Base-by-base conservation (phyloP, 1,284 basidiomycete species). In the Neolentinus lepideus region DNA sequence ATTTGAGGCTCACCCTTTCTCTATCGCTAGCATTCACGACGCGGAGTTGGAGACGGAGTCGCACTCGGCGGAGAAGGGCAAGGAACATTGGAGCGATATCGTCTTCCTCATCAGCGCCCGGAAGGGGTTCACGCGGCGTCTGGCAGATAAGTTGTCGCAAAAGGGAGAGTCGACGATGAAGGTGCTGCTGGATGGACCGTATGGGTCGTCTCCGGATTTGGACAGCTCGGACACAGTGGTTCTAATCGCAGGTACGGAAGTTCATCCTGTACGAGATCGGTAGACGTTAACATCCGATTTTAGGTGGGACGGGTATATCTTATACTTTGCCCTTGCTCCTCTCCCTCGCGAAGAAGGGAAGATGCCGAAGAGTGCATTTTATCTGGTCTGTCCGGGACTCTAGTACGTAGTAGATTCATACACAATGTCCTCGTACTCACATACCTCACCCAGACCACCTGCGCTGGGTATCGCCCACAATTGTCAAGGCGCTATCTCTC, bases 1-100 rank as follows among this genome's bases (percentile, higher is more conserved):
- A 2, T 71, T 75, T 31, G 81, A 81, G 64, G 66, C 77, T 3
- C 81, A 81, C 59, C 81, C 81, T 0, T 81, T 83, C 66, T 80
- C 81, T 1, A 80, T 83, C 52, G 71, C 74, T 21, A 80, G 68
- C 53, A 62, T 77, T 19, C 73, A 76, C 48, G 62, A 67, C 38
- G 54, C 58, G 4, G 21, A n/a, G 4, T 9, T 24, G 22, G 24
- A 3, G 16, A 19, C 4, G 2, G 38, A 22, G 12, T 21, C 33
- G 10, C 3, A 12, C 8, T 16, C 12, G 9, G 33, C 10, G n/a
- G 52, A 45, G 14, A 29, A 29, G 24, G 47, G 47, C 6, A 24
- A 47, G 29, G 61, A 63, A 9, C 54, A 63, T 25, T 63, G 69
- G 66, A 71, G 75, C 57, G 74, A 80, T 46, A 63, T 79, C 1